Evolutionary conservation across 1,139 yeast genomes (phyloP).

Genomic region (Arxiozyma bovina): DNA sequence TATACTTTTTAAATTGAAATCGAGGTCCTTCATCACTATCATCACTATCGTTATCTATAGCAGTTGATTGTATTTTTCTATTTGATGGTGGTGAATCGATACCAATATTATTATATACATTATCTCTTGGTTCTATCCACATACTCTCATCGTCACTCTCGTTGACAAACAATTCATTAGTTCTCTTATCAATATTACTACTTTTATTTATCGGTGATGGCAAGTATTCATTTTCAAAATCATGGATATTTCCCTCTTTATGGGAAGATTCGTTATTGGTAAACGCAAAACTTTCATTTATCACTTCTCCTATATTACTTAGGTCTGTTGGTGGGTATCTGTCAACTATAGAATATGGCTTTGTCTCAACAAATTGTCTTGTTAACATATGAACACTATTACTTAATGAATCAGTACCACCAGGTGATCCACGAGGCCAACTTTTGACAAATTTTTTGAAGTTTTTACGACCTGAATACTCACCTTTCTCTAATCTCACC

Average conservation of each 20-base stretch:
- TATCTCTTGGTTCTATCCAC: neutral
- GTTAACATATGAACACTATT: conserved; percentile 21
- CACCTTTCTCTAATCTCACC: neutral
- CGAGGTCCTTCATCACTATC: conserved; percentile 31
- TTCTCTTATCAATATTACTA: too few relatives aligned
- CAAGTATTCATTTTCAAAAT: neutral
- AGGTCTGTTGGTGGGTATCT: neutral
- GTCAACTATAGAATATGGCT: conserved; percentile 7
- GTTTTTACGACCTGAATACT: conserved; percentile 31
- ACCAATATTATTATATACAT: too few relatives aligned
- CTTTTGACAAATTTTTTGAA: conserved; percentile 32
- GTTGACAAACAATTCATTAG: neutral
- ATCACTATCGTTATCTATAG: conserved; percentile 6
- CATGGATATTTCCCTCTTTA: neutral
- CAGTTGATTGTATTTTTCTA: neutral
- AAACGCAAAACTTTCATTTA: conserved; percentile 1
- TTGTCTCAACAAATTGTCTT: conserved; percentile 21
- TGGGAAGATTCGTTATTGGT: neutral
- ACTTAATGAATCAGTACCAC: conserved; percentile 2
- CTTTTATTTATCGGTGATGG: neutral
- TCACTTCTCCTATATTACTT: conserved; percentile 1
- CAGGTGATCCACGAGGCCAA: conserved; percentile 16
- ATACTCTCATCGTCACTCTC: neutral
- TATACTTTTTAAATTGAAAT: conserved; percentile 32
- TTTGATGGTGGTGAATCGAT: neutral